Evolutionary conservation across 352 stramenopile genomes (phyloP).

Genomic region (Achlya hypogyna): DNA sequence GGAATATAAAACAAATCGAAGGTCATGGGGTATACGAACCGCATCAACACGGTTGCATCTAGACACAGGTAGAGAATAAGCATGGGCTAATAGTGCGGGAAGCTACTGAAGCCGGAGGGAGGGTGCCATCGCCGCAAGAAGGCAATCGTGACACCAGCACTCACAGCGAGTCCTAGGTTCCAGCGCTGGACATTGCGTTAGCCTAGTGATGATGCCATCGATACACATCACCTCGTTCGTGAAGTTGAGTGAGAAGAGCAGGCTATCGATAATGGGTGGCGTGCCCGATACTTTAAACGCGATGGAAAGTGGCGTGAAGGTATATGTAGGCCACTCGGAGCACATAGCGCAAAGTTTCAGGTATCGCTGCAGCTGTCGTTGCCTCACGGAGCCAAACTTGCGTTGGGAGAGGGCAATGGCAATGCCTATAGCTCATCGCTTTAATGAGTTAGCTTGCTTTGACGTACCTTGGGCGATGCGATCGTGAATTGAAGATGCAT

Average conservation of each 20-base stretch:
- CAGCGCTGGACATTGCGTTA: neutral
- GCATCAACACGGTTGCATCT: neutral
- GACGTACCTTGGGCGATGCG: neutral
- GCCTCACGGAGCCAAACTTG: neutral
- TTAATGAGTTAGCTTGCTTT: neutral
- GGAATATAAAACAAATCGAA: slow-evolving; percentile 20
- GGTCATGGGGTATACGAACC: slow-evolving; percentile 15
- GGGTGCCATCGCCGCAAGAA: neutral
- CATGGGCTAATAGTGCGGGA: neutral
- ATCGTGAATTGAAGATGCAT: neutral
- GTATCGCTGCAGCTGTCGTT: slow-evolving; percentile 3
- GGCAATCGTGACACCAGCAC: neutral
- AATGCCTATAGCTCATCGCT: slow-evolving; percentile 5
- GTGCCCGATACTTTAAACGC: slow-evolving; percentile 9
- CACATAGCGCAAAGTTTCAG: slow-evolving; percentile 18
- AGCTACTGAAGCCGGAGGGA: neutral
- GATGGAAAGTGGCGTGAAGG: slow-evolving; percentile 16
- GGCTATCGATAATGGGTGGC: neutral
- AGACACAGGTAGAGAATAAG: neutral
- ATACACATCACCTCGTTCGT: slow-evolving; percentile 6
- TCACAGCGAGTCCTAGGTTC: neutral
- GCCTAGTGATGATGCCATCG: neutral
- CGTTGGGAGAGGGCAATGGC: slow-evolving; percentile 13
- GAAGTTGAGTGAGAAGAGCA: neutral
- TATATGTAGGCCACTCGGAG: slow-evolving; percentile 17